Evolutionary conservation across 805 yeast species (phyloP).

Genomic region (Starmerella bombi): DNA sequence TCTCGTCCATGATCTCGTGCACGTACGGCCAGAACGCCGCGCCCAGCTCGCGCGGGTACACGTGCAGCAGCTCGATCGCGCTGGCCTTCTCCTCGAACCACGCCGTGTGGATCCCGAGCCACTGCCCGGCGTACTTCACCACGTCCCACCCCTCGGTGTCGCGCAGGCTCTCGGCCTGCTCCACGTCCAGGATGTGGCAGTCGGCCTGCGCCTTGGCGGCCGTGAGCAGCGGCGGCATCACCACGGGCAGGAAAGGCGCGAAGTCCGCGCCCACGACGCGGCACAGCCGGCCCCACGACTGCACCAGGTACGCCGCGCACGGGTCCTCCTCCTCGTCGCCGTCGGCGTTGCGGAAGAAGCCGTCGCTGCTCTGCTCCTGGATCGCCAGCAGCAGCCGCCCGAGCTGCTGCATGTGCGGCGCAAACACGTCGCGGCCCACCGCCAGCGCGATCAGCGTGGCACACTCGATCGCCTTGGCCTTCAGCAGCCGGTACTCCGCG

Average conservation of each 20-base stretch:
- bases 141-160: slow-evolving; percentile 93
- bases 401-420: slow-evolving; percentile 58
- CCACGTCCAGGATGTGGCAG: slow-evolving; percentile 73
- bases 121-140: slow-evolving; percentile 77
- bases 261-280: slow-evolving; percentile 74
- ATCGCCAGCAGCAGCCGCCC: slow-evolving; percentile 58
- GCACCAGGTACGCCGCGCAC: slow-evolving; percentile 71
- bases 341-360: slow-evolving; percentile 11
- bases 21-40: slow-evolving; percentile 76
- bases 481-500: slow-evolving; percentile 60
- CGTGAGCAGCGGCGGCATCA: slow-evolving; percentile 74
- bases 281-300: slow-evolving; percentile 93
- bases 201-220: slow-evolving; percentile 87
- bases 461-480: slow-evolving; percentile 92
- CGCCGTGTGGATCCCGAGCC: slow-evolving; percentile 88
- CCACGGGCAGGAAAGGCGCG: slow-evolving; percentile 66
- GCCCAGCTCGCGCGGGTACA: slow-evolving; percentile 73
- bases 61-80: slow-evolving; percentile 76
- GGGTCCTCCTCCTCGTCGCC: slow-evolving; percentile 61
- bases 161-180: slow-evolving; percentile 69
- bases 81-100: slow-evolving; percentile 85
- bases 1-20: slow-evolving; percentile 57
- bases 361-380: slow-evolving; percentile 33
- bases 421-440: slow-evolving; percentile 82
- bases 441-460: slow-evolving; percentile 88